Conservation (phyloP, 495 filamentous ascomycete genomes). For the Penicillium taxi region DNA sequence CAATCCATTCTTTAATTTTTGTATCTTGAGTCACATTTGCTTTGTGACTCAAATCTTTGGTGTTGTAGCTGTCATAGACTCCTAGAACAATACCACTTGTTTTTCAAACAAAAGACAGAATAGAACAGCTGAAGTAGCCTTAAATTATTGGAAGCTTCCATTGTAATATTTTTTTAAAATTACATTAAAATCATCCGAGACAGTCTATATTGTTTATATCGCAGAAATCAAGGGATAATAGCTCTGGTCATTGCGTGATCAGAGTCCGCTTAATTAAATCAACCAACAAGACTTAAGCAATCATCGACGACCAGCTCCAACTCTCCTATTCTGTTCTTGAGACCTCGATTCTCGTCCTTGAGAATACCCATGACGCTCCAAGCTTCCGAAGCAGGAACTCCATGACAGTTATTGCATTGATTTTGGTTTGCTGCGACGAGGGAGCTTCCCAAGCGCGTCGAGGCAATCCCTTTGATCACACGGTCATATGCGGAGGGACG, state of each 20-base stretch:
- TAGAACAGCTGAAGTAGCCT: too few species aligned
- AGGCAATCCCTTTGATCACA: slow-evolving; percentile 34
- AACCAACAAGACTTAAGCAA: slow-evolving; percentile 57
- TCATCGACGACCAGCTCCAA: slow-evolving; percentile 64
- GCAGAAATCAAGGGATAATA: too few species aligned
- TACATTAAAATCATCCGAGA: too few species aligned
- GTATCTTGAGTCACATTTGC: too few species aligned
- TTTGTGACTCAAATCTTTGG: too few species aligned
- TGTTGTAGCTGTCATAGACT: too few species aligned
- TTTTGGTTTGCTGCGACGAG: slow-evolving; percentile 20
- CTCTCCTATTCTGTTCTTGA: slow-evolving; percentile 60
- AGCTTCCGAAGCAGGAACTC: slow-evolving; percentile 55
- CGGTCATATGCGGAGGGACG: slow-evolving; percentile 35
- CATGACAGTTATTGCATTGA: slow-evolving; percentile 53
- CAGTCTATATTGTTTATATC: too few species aligned
- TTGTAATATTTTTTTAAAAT: too few species aligned
- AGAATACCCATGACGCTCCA: slow-evolving; percentile 64
- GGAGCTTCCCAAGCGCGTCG: slow-evolving; percentile 29
- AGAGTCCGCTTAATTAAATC: too few species aligned
- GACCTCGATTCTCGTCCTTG: slow-evolving; percentile 61
- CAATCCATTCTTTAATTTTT: background rate
- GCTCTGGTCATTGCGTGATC: background rate
- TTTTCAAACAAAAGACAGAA: too few species aligned
- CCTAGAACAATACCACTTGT: too few species aligned
- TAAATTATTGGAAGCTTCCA: too few species aligned